Conservation (phyloP, 495 filamentous ascomycete genomes). For the Rostrohypoxylon terebratum region DNA sequence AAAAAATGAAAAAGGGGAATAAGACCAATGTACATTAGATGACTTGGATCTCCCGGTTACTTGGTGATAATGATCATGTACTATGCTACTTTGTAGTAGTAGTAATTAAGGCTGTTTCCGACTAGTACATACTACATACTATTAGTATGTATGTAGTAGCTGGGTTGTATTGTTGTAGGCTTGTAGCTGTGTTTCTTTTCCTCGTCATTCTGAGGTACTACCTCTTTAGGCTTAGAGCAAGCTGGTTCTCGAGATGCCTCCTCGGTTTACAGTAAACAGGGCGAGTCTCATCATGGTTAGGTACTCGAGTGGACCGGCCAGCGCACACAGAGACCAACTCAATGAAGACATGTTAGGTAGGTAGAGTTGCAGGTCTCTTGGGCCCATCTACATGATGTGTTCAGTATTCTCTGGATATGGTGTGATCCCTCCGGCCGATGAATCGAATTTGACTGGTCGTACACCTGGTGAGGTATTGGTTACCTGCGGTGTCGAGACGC, state of each 20-base stretch:
- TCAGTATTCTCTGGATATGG: slow-evolving; percentile 44
- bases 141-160: too few species aligned
- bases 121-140: too few species aligned
- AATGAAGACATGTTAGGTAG: slow-evolving; percentile 34
- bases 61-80: slow-evolving; percentile 22
- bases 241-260: slow-evolving; percentile 1
- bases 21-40: slow-evolving; percentile 15
- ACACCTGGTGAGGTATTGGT: slow-evolving; percentile 43
- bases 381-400: slow-evolving; percentile 47
- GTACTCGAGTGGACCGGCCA: slow-evolving; percentile 42
- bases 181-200: slow-evolving; percentile 9
- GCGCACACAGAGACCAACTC: slow-evolving; percentile 41
- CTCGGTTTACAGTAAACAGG: slow-evolving; percentile 41
- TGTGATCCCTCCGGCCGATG: slow-evolving; percentile 41
- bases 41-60: slow-evolving; percentile 24
- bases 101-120: slow-evolving; percentile 42
- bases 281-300: slow-evolving; percentile 31
- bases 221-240: slow-evolving; percentile 36
- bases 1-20: slow-evolving; percentile 21
- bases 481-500: slow-evolving; percentile 43
- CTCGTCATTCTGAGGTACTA: slow-evolving; percentile 21
- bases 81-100: slow-evolving; percentile 25
- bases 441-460: slow-evolving; percentile 38
- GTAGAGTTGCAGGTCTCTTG: slow-evolving; percentile 38
- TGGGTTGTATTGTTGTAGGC: not conserved